Evolutionary conservation across 345 rosid species (phyloP).

Genomic region (Fremontodendron californicum): DNA sequence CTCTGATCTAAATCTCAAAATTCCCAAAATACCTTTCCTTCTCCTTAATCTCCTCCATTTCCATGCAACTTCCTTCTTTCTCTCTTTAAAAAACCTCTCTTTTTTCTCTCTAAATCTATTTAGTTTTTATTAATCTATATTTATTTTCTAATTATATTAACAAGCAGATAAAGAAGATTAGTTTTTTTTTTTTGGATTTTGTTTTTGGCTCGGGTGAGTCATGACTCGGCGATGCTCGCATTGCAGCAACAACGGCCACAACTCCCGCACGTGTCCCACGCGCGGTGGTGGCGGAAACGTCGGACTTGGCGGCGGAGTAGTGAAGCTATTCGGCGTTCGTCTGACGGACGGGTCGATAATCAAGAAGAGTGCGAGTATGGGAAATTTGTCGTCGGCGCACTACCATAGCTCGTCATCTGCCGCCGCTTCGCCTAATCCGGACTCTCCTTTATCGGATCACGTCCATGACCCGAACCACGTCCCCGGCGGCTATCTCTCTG

Average conservation of each 20-base stretch:
- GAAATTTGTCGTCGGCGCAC: too few species aligned
- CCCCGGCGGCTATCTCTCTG: slow-evolving; percentile 70
- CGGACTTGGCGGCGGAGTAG: slow-evolving; percentile 36
- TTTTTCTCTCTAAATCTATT: neutral
- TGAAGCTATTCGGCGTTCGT: slow-evolving; percentile 83
- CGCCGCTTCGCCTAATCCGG: slow-evolving; percentile 62
- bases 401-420: slow-evolving; percentile 61
- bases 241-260: slow-evolving; percentile 94
- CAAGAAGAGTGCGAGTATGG: slow-evolving; percentile 94
- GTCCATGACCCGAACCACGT: slow-evolving; percentile 35
- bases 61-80: slow-evolving; percentile 16
- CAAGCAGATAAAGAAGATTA: neutral
- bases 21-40: neutral
- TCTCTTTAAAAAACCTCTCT: neutral
- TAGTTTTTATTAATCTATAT: neutral
- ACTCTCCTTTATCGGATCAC: slow-evolving; percentile 64
- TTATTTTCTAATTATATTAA: neutral
- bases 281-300: slow-evolving; percentile 34
- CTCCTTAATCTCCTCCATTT: neutral
- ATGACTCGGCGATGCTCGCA: too few species aligned
- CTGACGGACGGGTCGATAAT: slow-evolving; percentile 86
- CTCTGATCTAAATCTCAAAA: neutral
- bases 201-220: slow-evolving; percentile 11
- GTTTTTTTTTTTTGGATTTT: neutral
- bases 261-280: slow-evolving; percentile 79